Evolutionary conservation across 2,329 filamentous ascomycete genomes (phyloP).

Genomic region (Calonectria hawksworthii): DNA sequence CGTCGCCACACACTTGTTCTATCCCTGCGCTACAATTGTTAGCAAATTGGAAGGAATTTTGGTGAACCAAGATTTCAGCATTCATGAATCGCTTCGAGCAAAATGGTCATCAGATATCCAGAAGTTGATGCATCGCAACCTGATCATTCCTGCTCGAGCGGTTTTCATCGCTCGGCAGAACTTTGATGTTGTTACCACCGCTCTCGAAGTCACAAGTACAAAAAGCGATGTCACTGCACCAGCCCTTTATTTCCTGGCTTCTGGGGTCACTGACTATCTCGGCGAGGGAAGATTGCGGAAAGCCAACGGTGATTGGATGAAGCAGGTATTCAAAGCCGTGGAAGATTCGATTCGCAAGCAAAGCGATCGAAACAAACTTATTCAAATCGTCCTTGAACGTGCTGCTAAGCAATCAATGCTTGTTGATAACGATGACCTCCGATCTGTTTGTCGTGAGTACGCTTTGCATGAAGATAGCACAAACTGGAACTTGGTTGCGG

Average conservation of each 20-base stretch:
- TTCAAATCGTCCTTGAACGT: constrained; percentile 50
- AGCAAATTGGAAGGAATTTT: constrained; percentile 54
- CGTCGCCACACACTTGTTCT: constrained; percentile 63
- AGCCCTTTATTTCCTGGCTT: constrained; percentile 61
- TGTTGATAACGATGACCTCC: constrained; percentile 58
- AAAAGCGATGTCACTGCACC: constrained; percentile 55
- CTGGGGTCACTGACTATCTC: constrained; percentile 42
- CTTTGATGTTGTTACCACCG: constrained; percentile 56
- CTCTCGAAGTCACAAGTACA: constrained; percentile 55
- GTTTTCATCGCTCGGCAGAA: constrained; percentile 60
- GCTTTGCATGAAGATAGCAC: constrained; percentile 52
- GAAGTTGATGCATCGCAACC: constrained; percentile 63
- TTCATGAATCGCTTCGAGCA: constrained; percentile 35
- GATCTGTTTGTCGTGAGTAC: constrained; percentile 58
- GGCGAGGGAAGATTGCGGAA: constrained; percentile 49
- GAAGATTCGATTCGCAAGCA: constrained; percentile 45
- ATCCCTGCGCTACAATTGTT: constrained; percentile 54
- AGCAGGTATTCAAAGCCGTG: constrained; percentile 51
- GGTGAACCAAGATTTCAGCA: constrained; percentile 26
- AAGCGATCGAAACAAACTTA: constrained; percentile 44
- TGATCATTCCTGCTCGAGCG: constrained; percentile 66
- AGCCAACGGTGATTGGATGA: constrained; percentile 55
- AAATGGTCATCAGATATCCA: constrained; percentile 63
- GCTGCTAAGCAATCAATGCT: constrained; percentile 48
- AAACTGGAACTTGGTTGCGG: constrained; percentile 60